phyloP scores from a whole-genome alignment of 805 yeast species.

The Schwanniomyces pseudopolymorphus region DNA sequence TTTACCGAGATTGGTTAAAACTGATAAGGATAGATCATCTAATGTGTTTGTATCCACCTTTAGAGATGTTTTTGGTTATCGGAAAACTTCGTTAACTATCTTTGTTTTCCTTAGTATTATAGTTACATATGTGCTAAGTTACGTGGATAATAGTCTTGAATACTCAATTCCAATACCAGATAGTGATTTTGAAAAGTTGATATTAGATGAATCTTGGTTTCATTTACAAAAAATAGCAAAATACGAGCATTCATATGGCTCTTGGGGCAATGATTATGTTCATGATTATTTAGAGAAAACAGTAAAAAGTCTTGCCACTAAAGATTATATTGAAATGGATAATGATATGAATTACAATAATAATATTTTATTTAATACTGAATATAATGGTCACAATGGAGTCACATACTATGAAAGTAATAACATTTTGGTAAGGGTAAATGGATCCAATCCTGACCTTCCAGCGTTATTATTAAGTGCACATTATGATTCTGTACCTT shows the following conservation, averaged over 20 bases:
- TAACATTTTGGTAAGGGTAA: slow-evolving; percentile 72
- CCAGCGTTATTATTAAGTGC: slow-evolving; percentile 78
- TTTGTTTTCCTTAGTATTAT: slow-evolving; percentile 50
- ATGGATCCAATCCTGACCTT: slow-evolving; percentile 57
- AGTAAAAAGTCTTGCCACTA: slow-evolving; percentile 33
- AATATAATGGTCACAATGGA: slow-evolving; percentile 47
- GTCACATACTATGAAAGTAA: slow-evolving; percentile 79
- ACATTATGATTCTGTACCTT: slow-evolving; percentile 87
- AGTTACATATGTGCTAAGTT: slow-evolving; percentile 37
- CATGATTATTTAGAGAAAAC: slow-evolving; percentile 61
- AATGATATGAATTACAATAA: slow-evolving; percentile 43
- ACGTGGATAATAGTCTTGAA: slow-evolving; percentile 36
- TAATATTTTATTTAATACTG: slow-evolving; percentile 51
- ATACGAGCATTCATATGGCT: slow-evolving; percentile 74
- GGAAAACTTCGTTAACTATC: slow-evolving; percentile 68
- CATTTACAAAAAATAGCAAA: slow-evolving; percentile 69
- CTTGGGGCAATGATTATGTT: slow-evolving; percentile 73
- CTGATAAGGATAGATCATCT: neutral
- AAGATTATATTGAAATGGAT: slow-evolving; percentile 34
- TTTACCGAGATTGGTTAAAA: neutral
- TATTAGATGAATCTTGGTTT: slow-evolving; percentile 56
- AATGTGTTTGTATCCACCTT: slow-evolving; percentile 25
- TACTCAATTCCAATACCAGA: slow-evolving; percentile 44
- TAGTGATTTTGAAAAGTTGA: slow-evolving; percentile 33
- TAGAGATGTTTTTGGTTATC: slow-evolving; percentile 61